Base-by-base conservation (phyloP, 805 yeast genomes). In the Maudiozyma saulgeensis region DNA sequence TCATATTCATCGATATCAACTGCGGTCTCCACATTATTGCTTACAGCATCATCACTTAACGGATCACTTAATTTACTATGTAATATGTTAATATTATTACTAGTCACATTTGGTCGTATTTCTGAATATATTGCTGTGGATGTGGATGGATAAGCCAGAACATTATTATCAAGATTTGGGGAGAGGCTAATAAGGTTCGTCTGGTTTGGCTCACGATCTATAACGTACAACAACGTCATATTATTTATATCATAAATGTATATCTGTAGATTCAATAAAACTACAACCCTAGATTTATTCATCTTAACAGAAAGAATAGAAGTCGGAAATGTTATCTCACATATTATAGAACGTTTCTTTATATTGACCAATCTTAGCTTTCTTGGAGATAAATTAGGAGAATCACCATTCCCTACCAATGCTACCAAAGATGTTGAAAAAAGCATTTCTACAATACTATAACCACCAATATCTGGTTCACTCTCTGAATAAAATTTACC, bases 301-400 rank as follows among this genome's bases (percentile, higher is more conserved):
- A 85, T 69, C 61, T 77, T 78, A 40, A 84, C 80, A 44, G 77
- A 75, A 32, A 80, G 60, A 1, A 85, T 80, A 5, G 77, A 66
- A 4, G 83, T 73, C 1, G 87, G 83, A 57, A 82, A 84, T 0
- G 83, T 75, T 49, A 85, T 70, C 62, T 84, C 90, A 62, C 91
- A 84, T 16, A 84, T 82, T 0, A 73, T 67, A 0, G 77, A 63
- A 46, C 68, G 65, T 53, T 65, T 68, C 63, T 86, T 86, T 2
- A 96, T 85, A 68, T 93, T 90, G 50, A 89, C 74, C 45, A 91
- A 80, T 61, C 81, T 80, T 53, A 91, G 74, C 54, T 88, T 79
- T 51, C 96, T 74, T n/a, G 96, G 95, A 7, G 87, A 80, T 57
- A 80, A 73, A 3, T 75, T 63, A 2, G 81, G 78, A 49, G 77